Evolutionary conservation across 1,284 basidiomycete species (phyloP), one percentile per base, ranked within the genome.

Genomic region (Puccinia polysora): DNA sequence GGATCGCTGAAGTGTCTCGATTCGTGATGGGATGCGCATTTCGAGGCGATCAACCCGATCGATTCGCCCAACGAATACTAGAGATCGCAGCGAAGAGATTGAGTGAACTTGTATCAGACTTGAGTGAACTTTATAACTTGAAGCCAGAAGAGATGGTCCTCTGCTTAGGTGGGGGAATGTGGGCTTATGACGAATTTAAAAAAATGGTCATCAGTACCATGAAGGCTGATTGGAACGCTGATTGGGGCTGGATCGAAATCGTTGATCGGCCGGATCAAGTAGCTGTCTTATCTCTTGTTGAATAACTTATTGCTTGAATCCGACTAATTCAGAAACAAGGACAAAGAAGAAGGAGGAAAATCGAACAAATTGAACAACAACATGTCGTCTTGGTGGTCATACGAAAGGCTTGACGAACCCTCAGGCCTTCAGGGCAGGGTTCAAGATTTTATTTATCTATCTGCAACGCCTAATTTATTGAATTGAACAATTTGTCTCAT

Each of bases 191-290:
- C 43, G 28, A 34, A 25, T 70, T 60, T 60, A 36, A 20, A 30
- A 6, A 47, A 23, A 18, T 62, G 3, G 55, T 70, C 6, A 8
- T 70, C 20, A 12, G 53, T 0, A 23, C 20, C 23, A 70, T 58
- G 45, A 25, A 20, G 1, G 2, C 20, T 5, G 18, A n/a, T 0
- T 70, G 68, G 68, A 36, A 36, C 36, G 68, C 56, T n/a, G 2
- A 62, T 18, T 62, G 68, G 68, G 56, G 68, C 43, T 62, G 68
- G 68, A 47, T 62, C 14, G 58, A 70, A 70, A 62, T 20, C 15
- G 23, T 70, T 8, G 23, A 70, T 30, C 53, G 62, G 23, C 68
- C 68, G 38, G 68, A 70, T 50, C 43, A 60, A 34, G n/a, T 53
- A 30, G 68, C 56, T n/a, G 68, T 58, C 14, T 4, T 63, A 8